These are phyloP conservation scores for Nothophoma quercina DNA, from an alignment of 2,329 filamentous ascomycete genomes.

Conservation along the genomic window DNA sequence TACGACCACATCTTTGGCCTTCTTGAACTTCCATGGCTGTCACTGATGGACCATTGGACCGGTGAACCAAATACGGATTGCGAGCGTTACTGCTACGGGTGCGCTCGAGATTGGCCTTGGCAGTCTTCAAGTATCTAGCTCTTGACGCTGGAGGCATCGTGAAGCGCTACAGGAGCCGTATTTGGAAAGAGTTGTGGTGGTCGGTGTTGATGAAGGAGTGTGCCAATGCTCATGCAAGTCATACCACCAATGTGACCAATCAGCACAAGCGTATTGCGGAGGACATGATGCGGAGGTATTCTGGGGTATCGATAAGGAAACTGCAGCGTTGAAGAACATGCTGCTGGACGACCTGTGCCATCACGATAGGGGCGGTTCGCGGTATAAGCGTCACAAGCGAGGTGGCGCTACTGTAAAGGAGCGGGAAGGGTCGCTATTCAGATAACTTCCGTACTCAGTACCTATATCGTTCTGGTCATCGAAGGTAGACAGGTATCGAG, in stretches of 20 bases:
- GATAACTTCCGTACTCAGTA: background rate
- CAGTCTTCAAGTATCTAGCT: conserved; percentile 47
- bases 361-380: conserved; percentile 7
- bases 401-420: background rate
- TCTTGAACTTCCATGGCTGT: too few relatives aligned
- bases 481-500: background rate
- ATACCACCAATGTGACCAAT: conserved; percentile 22
- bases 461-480: too few relatives aligned
- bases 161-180: conserved; percentile 50
- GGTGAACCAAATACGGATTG: too few relatives aligned
- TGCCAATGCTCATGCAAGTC: conserved; percentile 1
- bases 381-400: conserved; percentile 8
- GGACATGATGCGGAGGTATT: conserved; percentile 27
- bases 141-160: conserved; percentile 52
- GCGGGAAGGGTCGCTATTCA: background rate
- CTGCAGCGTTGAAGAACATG: conserved; percentile 22
- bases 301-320: conserved; percentile 31
- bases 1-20: too few relatives aligned
- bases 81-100: too few relatives aligned
- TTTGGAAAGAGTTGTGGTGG: conserved; percentile 58
- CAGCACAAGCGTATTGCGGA: conserved; percentile 40
- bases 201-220: background rate
- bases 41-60: too few relatives aligned
- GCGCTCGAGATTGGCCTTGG: too few relatives aligned
- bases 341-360: conserved; percentile 30